Base-by-base conservation (phyloP, 768 basidiomycete species). In the Arthromyces matolae region DNA sequence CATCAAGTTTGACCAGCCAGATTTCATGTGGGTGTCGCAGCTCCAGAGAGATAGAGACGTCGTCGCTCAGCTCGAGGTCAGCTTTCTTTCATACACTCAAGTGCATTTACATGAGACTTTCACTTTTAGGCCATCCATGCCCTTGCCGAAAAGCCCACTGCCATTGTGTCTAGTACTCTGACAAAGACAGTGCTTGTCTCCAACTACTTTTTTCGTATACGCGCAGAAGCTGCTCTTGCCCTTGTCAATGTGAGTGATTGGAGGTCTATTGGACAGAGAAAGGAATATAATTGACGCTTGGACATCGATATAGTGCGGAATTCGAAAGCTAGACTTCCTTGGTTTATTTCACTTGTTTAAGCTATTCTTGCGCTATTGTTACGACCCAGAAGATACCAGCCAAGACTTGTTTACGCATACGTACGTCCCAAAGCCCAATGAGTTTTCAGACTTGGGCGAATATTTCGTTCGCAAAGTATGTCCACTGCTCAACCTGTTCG, bases 1-100 rank as follows among this genome's bases (percentile, higher is more conserved):
- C 31, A 80, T 97, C 52, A 83, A 83, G 53, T 98, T 95, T 54
- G 89, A 94, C 42, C 93, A 97, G 69, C 92, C 91, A 34, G 93
- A 94, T 71, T 98, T 93, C 60, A 95, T 95, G 91, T 99, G 94
- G 93, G 89, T 95, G 18, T 91, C 86, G 32, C 96, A 98, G 63
- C 71, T 99, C 42, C 92, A 95, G 67, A 76, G 93, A 47, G 96
- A 99, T 66, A 75, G 93, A 52, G 96, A 99, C 68, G 94, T 99
- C 29, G 86, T 97, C 18, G 96, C 95, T 2, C 96, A 99, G 65
- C 73, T 97, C 12, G 94, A 98, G 84, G 95, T 91, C 55, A 58
- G 83, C 64, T 20, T 14, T 16, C 20, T 12, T 9, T n/a, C 13
- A 18, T 28, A 14, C 29, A 35, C 31, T 13, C 16, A 20, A 35